Percentiles rank a stretch among this genome's conserved stretches.
These are phyloP conservation scores for Herpetomonas tarakana DNA, from an alignment of 208 protist genomes.

Conservation along the genomic window DNA sequence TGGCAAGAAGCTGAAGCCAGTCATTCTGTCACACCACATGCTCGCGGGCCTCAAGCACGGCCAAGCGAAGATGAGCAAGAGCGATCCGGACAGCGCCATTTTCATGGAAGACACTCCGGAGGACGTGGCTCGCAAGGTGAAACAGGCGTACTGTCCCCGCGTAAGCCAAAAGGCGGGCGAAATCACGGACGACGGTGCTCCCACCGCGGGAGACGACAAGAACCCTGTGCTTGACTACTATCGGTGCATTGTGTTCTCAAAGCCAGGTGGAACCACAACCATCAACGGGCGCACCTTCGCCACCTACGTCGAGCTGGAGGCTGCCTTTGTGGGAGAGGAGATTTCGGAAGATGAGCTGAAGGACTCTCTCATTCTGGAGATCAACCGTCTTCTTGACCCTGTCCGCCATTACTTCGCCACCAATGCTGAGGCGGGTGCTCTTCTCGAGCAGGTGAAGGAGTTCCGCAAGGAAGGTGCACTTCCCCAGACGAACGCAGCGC, in stretches of 20 bases:
- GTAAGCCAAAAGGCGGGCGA: slow-evolving; percentile 36
- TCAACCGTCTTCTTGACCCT: slow-evolving; percentile 94
- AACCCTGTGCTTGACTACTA: slow-evolving; percentile 97
- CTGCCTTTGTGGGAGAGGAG: slow-evolving; percentile 57
- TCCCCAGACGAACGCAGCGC: not conserved
- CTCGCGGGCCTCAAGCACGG: slow-evolving; percentile 95
- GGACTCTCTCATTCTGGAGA: slow-evolving; percentile 56
- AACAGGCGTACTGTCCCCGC: slow-evolving; percentile 93
- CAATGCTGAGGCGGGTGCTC: slow-evolving; percentile 72
- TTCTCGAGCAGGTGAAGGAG: slow-evolving; percentile 90
- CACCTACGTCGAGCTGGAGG: slow-evolving; percentile 80
- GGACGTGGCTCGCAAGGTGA: slow-evolving; percentile 96
- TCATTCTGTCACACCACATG: slow-evolving; percentile 99
- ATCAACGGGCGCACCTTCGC: slow-evolving; percentile 58
- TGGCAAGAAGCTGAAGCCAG: slow-evolving; percentile 91
- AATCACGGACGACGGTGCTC: slow-evolving; percentile 76
- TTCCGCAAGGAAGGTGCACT: slow-evolving; percentile 41
- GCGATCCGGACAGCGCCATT: slow-evolving; percentile 98
- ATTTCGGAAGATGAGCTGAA: slow-evolving; percentile 87
- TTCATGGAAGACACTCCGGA: slow-evolving; percentile 98
- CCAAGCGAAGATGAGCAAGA: slow-evolving; percentile 99
- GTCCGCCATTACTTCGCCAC: slow-evolving; percentile 93
- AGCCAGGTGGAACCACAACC: slow-evolving; percentile 30
- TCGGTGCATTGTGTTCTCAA: slow-evolving; percentile 89
- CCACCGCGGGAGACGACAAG: slow-evolving; percentile 66